Evolutionary conservation across 257 asterid species (phyloP), one percentile per base, ranked within the genome.

Genomic region (Sherardia arvensis): DNA sequence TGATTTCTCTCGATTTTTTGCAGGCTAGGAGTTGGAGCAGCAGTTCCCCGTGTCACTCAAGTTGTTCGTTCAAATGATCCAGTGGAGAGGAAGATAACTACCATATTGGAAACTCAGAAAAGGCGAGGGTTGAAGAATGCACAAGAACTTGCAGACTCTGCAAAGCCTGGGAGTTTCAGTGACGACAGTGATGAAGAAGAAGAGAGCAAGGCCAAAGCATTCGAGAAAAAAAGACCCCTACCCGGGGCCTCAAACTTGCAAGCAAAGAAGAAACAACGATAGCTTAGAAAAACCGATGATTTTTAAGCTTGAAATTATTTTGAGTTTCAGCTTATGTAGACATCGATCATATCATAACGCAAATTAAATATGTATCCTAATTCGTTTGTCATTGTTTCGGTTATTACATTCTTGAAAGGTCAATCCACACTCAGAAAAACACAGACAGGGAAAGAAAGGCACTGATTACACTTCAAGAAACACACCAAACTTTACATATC

Each of bases 11-110:
- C 57, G 64, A 66, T 56, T 53, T 56, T 53, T 77, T 40, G 28
- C 66, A 91, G 98, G 85, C 95, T 88, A 76, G 98, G 98, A 57
- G 76, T 91, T 51, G 96, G 98, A 65, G 96, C 95, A 29, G 69
- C 80, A 64, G 90, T 81, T 78, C 92, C 92, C 4, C 81, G 73
- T 17, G 81, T 78, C 57, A 62, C 85, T 67, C 79, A 68, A 73
- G 59, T 61, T 22, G 56, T 72, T 9, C 76, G 4, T 26, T 76
- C 92, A 45, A 74, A 74, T 70, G 81, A 83, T 61, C 89, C 95
- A 0, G 63, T 84, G 1, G 93, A 83, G 76, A 81, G 85, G 67
- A 89, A 80, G 75, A 57, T 92, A 69, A 79, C 71, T n/a, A 79
- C 81, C 64, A 80, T 74, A 71, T 64, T 92, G 79, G 76, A 80